phyloP scores from a whole-genome alignment of 306 rosid species.

The Sesbania bispinosa region DNA sequence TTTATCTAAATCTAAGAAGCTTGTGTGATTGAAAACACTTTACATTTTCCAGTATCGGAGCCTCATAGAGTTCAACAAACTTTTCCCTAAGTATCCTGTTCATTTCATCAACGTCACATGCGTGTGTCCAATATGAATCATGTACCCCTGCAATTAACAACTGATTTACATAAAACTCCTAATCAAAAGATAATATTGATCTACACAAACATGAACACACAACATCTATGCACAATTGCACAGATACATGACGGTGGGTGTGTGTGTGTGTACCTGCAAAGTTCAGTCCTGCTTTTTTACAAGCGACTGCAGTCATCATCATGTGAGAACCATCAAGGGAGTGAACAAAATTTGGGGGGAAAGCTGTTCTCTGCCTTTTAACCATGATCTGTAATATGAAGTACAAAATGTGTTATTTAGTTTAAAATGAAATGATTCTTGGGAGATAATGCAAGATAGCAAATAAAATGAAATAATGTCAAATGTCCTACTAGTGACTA shows the following conservation, averaged over 20 bases:
- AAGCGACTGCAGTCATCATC: conserved; percentile 98
- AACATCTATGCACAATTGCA: neutral
- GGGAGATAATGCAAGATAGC: neutral
- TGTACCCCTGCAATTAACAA: conserved; percentile 73
- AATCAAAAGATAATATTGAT: neutral
- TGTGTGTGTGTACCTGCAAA: conserved; percentile 62
- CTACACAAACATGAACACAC: neutral
- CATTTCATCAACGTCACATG: conserved; percentile 80
- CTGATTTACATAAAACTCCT: neutral
- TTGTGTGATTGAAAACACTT: neutral
- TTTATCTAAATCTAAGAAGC: neutral
- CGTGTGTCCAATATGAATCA: conserved; percentile 97
- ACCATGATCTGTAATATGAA: conserved; percentile 49
- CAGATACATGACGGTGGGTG: neutral
- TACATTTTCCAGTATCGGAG: conserved; percentile 82
- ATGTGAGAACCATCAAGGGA: conserved; percentile 94
- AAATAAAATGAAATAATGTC: no score
- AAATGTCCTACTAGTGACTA: no score
- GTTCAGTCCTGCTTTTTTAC: conserved; percentile 67
- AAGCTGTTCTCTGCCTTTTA: conserved; percentile 82
- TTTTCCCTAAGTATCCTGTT: conserved; percentile 76
- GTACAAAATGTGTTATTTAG: neutral
- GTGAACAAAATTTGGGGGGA: conserved; percentile 92
- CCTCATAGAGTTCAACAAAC: conserved; percentile 79
- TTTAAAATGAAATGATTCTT: neutral